phyloP scores from a whole-genome alignment of 192 early-diverging fungal genomes.

The Fimicolochytrium jonesii region DNA sequence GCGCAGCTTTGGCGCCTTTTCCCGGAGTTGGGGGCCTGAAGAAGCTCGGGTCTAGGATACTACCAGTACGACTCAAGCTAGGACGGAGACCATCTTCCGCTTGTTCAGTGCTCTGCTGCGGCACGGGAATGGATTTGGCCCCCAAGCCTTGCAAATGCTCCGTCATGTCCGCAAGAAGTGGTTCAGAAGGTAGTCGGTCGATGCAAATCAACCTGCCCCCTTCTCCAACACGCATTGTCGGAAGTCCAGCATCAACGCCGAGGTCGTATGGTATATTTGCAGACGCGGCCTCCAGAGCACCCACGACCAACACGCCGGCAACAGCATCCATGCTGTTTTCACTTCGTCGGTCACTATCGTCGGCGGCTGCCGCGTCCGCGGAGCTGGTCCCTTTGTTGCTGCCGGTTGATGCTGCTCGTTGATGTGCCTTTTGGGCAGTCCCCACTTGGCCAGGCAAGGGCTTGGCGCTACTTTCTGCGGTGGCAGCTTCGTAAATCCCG shows the following conservation, averaged over 20 bases:
- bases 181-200: not conserved
- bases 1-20: not conserved
- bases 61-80: not conserved
- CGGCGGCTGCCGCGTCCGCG: not conserved
- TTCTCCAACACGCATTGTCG: not conserved
- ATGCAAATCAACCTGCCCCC: not conserved
- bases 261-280: no score
- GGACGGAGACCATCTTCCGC: not conserved
- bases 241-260: not conserved
- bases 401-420: not conserved
- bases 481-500: not conserved
- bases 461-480: not conserved
- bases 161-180: not conserved
- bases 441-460: not conserved
- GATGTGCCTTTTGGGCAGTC: not conserved
- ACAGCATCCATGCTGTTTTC: not conserved
- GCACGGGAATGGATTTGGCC: no score
- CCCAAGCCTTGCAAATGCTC: not conserved
- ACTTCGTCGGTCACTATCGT: not conserved
- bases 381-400: not conserved
- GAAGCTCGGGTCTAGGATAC: slow-evolving; percentile 4
- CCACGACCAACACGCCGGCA: not conserved
- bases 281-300: not conserved
- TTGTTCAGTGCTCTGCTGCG: not conserved
- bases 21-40: slow-evolving; percentile 6